These are phyloP conservation scores for Claviceps sp. DNA, from an alignment of 2,329 filamentous ascomycete species.

Conservation along the genomic window DNA sequence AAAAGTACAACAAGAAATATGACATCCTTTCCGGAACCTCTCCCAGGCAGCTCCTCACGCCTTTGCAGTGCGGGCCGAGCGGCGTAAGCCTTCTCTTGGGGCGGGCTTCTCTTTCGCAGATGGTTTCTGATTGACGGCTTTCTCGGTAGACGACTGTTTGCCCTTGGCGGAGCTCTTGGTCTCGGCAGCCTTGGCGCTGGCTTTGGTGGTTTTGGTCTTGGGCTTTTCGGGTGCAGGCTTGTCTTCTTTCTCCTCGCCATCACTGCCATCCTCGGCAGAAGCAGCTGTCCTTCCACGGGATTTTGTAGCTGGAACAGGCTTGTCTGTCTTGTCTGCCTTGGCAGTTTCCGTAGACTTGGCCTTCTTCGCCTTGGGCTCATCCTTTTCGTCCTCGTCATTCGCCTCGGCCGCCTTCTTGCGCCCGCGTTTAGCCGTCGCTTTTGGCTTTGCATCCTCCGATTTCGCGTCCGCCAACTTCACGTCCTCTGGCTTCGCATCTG, in stretches of 20 bases:
- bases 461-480: background rate
- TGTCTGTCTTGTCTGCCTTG: constrained; percentile 12
- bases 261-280: constrained; percentile 8
- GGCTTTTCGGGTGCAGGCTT: constrained; percentile 4
- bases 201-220: constrained; percentile 4
- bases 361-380: constrained; percentile 23
- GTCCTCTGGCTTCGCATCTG: constrained; percentile 14
- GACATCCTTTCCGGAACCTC: background rate
- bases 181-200: constrained; percentile 1
- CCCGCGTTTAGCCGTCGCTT: constrained; percentile 21
- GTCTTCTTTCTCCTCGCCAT: constrained; percentile 7
- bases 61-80: constrained; percentile 14
- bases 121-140: constrained; percentile 1
- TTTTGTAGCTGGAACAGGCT: constrained; percentile 5
- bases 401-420: constrained; percentile 21
- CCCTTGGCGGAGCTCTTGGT: constrained; percentile 2
- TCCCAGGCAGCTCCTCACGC: constrained; percentile 1
- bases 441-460: constrained; percentile 11
- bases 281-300: constrained; percentile 1
- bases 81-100: constrained; percentile 15
- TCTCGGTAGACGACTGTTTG: constrained; percentile 2
- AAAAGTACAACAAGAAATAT: background rate
- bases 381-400: constrained; percentile 18
- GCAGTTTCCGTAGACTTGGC: constrained; percentile 18
- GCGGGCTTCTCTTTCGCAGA: constrained; percentile 10